Conservation (phyloP, 1,284 basidiomycete species). For the Megacollybia platyphylla region DNA sequence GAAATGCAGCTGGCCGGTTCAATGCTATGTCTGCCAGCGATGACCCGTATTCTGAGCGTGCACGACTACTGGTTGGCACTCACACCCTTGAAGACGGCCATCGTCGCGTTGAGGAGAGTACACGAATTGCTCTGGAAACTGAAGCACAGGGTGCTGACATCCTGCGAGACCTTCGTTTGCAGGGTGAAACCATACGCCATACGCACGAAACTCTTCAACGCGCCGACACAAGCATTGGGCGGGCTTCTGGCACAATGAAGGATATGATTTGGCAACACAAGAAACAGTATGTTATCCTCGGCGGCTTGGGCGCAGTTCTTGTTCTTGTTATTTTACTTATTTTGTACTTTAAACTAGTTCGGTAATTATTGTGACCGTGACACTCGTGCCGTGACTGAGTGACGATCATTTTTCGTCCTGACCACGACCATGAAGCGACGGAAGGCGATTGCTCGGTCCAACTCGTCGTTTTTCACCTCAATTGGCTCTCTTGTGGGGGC, state of each 20-base stretch:
- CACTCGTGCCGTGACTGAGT: too few relatives aligned
- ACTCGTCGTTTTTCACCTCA: constrained; percentile 26
- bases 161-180: constrained; percentile 70
- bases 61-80: constrained; percentile 67
- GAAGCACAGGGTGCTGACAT: constrained; percentile 95
- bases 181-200: constrained; percentile 94
- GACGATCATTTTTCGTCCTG: not conserved
- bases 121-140: constrained; percentile 90
- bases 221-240: constrained; percentile 51
- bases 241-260: constrained; percentile 62
- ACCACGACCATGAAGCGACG: constrained; percentile 2
- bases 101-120: constrained; percentile 78
- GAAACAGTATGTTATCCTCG: constrained; percentile 59
- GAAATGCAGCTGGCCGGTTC: constrained; percentile 27
- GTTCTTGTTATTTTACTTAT: constrained; percentile 60
- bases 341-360: not conserved
- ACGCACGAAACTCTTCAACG: constrained; percentile 78
- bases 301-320: constrained; percentile 58
- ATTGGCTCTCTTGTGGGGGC: constrained; percentile 48
- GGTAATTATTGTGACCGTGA: not conserved
- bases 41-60: constrained; percentile 67
- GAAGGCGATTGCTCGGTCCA: constrained; percentile 20
- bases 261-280: constrained; percentile 59
- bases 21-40: constrained; percentile 36
- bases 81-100: constrained; percentile 67